phyloP scores from a whole-genome alignment of 768 basidiomycete species.

The Leucocoprinus birnbaumii region DNA sequence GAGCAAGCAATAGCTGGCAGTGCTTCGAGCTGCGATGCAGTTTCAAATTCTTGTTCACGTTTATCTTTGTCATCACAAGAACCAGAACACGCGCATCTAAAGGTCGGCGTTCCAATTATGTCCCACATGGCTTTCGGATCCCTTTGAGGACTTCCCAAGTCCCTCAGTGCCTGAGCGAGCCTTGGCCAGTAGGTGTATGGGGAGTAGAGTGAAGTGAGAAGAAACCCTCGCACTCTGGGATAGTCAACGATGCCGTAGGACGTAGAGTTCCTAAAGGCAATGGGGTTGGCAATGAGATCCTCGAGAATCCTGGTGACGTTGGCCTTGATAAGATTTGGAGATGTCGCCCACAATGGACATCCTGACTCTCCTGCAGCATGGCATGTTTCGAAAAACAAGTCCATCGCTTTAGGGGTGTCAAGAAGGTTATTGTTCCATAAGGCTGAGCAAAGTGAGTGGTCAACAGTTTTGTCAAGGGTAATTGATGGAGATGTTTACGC shows the following conservation, averaged over 20 bases:
- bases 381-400: slow-evolving; percentile 33
- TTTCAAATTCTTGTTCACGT: slow-evolving; percentile 5
- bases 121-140: slow-evolving; percentile 26
- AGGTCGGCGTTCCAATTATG: slow-evolving; percentile 15
- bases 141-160: slow-evolving; percentile 24
- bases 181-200: slow-evolving; percentile 30
- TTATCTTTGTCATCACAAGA: slow-evolving; percentile 18
- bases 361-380: slow-evolving; percentile 31
- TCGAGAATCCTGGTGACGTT: slow-evolving; percentile 34
- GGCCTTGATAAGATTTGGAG: slow-evolving; percentile 26
- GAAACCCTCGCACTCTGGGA: slow-evolving; percentile 19
- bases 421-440: slow-evolving; percentile 31
- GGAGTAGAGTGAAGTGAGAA: slow-evolving; percentile 32
- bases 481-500: slow-evolving; percentile 7
- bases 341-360: slow-evolving; percentile 39
- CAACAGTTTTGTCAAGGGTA: no score
- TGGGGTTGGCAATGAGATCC: slow-evolving; percentile 25
- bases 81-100: slow-evolving; percentile 21
- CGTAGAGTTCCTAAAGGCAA: slow-evolving; percentile 26
- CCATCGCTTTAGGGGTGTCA: slow-evolving; percentile 34
- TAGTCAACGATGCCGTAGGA: slow-evolving; percentile 38
- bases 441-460: no score
- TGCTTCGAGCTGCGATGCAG: slow-evolving; percentile 17
- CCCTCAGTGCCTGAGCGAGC: slow-evolving; percentile 33
- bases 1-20: slow-evolving; percentile 27